Evolutionary conservation across 2,329 filamentous ascomycete species (phyloP), one percentile per base, ranked within the genome.

Genomic region (Claviceps fusiformis): DNA sequence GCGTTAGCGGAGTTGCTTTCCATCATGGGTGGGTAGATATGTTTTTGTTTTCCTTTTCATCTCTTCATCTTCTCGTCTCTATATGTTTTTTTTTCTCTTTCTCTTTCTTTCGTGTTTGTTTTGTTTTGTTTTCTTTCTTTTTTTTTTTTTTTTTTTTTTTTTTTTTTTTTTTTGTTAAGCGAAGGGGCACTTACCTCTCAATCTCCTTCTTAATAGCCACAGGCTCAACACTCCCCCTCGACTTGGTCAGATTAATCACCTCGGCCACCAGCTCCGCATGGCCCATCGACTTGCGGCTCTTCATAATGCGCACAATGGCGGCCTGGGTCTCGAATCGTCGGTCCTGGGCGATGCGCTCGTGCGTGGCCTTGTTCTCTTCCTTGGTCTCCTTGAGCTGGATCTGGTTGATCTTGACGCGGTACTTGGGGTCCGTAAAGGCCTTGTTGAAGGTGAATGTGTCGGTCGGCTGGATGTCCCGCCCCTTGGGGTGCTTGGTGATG

Each of bases 361-460:
- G 90, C 1, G 91, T 97, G 63, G 87, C 89, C 70, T 90, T 87
- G 72, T 96, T 96, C 71, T 98, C 93, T 65, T 92, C 87, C 63
- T 87, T 87, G 0, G 93, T 97, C 72, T 98, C 93, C 71, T 93
- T 95, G 52, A 96, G 80, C 71, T 98, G 93, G 62, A 98, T 93
- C 71, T 96, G 92, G 72, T 97, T 98, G 75, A 98, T 96, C 75
- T 98, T 98, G 72, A 98, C 85, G 55, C 90, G 83, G 70, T 88
- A 87, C 70, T 93, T 95, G 24, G 84, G 79, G 65, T 96, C 86
- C 2, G 74, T 74, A 70, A 98, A 98, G 17, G 68, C 68, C 48
- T 78, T 70, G 72, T 96, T 96, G 64, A 95, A 84, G 0, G 81
- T 82, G 64, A 98, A 98, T 0, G 84, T 87, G 70, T 98, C 95